Base-by-base conservation (phyloP, 305 asterid species). In the Fraxinus paxiana region DNA sequence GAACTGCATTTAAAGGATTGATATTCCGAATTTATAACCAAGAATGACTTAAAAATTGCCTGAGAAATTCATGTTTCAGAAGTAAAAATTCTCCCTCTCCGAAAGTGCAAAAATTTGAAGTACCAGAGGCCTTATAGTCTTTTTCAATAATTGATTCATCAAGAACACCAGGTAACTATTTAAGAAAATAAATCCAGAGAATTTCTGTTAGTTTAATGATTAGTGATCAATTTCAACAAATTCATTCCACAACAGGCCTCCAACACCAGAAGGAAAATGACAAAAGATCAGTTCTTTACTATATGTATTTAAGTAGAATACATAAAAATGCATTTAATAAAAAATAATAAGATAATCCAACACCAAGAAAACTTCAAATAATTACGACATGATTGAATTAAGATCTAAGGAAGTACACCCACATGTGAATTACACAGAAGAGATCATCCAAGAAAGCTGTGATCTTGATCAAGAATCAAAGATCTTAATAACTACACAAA, bases 361-460 rank as follows among this genome's bases (percentile, higher is more conserved):
- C 51, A 1, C 4, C 1, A 41, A 41, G 15, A 41, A 41, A 41
- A 41, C 51, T 41, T 41, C 9, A 41, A 41, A 41, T 41, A 9
- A 41, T 41, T 41, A 41, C n/a, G n/a, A 2, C n/a, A 10, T 10
- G 51, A 10, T 41, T 41, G 51, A 41, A 10, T 41, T 10, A 41
- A 41, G n/a, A 10, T 37, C 3, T 2, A 9, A 41, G 46, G 13
- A 38, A 9, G 46, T 38, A 38, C 46, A 38, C 46, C 35, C 5
- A 31, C 35, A 31, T 31, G 35, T 31, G 35, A 31, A 31, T 31
- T 31, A 31, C 35, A 31, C 35, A 31, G 4, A 31, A 3, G 5
- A 33, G 6, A 35, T 35, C 76, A 76, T 79, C 82, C 89, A 81
- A 87, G 87, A 88, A 83, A 83, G 78, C 63, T 28, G 81, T 6